Conservation (phyloP, 306 rosid genomes). For the Purshia tridentata region DNA sequence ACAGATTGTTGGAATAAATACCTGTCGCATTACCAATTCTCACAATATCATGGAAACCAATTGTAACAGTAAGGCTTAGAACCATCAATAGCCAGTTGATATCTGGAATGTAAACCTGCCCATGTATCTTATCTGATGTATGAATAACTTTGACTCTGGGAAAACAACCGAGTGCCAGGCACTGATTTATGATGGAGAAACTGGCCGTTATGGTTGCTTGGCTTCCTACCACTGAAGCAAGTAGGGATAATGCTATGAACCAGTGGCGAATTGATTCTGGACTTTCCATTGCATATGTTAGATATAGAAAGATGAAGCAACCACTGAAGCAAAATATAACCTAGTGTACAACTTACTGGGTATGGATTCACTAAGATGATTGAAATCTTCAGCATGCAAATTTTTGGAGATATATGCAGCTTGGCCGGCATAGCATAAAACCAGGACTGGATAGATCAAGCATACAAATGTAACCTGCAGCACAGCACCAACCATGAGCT, state of each 20-base stretch:
- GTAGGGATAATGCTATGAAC: conserved; percentile 50
- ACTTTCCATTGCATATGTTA: conserved; percentile 28
- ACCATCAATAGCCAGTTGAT: conserved; percentile 87
- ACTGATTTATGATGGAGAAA: conserved; percentile 82
- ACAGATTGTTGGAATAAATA: conserved; percentile 14
- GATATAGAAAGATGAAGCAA: conserved; percentile 9
- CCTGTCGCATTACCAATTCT: conserved; percentile 90
- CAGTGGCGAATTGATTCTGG: conserved; percentile 47
- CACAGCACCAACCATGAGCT: conserved; percentile 30
- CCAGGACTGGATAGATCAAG: conserved; percentile 77
- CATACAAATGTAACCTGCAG: conserved; percentile 69
- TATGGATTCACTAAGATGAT: conserved; percentile 62
- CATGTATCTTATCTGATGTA: conserved; percentile 67
- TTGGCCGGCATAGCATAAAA: conserved; percentile 74
- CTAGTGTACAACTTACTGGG: conserved; percentile 49
- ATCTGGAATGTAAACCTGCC: conserved; percentile 90
- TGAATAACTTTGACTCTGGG: conserved; percentile 93
- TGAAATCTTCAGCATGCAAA: conserved; percentile 31
- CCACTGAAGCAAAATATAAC: conserved; percentile 6
- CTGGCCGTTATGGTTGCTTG: conserved; percentile 88
- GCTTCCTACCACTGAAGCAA: conserved; percentile 85
- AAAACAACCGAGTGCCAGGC: conserved; percentile 79
- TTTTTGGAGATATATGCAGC: conserved; percentile 75
- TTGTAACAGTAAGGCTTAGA: conserved; percentile 64
- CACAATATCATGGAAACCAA: conserved; percentile 56